Percentiles rank a stretch among this genome's conserved stretches.
These are phyloP conservation scores for Hevea brasiliensis DNA, from an alignment of 345 rosid genomes.

Conservation along the genomic window DNA sequence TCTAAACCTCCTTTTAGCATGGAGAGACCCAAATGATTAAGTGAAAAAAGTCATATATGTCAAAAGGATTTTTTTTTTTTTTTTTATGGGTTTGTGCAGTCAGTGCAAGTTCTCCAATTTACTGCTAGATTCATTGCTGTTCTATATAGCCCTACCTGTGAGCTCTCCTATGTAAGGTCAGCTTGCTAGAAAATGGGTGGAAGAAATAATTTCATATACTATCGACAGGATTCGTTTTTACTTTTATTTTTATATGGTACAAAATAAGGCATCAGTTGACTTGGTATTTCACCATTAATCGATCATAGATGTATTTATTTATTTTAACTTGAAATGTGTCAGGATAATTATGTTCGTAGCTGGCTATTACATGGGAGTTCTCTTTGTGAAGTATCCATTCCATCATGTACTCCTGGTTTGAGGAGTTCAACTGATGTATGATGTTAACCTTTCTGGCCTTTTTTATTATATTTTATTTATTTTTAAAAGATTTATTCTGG, in stretches of 20 bases:
- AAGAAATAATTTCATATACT: background rate
- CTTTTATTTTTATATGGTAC: background rate
- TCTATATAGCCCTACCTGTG: background rate
- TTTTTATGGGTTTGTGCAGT: too few relatives aligned
- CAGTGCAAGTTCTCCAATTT: too few relatives aligned
- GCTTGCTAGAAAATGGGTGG: background rate
- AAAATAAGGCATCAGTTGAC: background rate
- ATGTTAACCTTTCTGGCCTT: slow-evolving; percentile 11
- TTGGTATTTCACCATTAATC: background rate
- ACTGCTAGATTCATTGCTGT: too few relatives aligned
- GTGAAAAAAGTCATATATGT: too few relatives aligned
- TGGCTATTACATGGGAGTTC: slow-evolving; percentile 61
- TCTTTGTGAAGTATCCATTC: slow-evolving; percentile 66
- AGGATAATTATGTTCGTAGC: slow-evolving; percentile 82
- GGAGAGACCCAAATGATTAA: too few relatives aligned
- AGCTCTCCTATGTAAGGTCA: background rate
- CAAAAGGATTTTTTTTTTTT: too few relatives aligned
- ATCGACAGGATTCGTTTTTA: background rate
- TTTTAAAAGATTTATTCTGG: slow-evolving; percentile 16
- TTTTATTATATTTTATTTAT: slow-evolving; percentile 5
- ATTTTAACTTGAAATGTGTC: slow-evolving; percentile 12
- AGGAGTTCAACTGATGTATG: slow-evolving; percentile 69
- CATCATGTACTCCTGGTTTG: slow-evolving; percentile 57
- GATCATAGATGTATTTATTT: background rate
- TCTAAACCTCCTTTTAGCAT: too few relatives aligned